Evolutionary conservation across 1,139 yeast genomes (phyloP), one percentile per base, ranked within the genome.

Genomic region (Geotrichum bryndzae): DNA sequence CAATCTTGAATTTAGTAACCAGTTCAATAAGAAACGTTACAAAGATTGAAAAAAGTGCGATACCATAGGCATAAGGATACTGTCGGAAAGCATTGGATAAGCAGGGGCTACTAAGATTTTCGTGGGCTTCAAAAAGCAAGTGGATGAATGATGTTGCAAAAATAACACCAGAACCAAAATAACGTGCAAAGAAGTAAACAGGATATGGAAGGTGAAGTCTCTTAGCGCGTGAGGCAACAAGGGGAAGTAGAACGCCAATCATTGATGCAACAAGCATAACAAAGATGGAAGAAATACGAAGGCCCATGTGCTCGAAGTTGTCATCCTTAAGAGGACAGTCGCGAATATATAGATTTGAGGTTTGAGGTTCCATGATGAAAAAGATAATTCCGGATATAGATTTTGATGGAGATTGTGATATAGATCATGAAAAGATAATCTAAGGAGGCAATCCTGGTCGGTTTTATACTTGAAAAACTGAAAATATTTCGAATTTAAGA

Each of bases 81-180:
- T 76, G 79, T 1, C 74, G 76, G 76, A 85, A 83, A 1, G 79
- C 79, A 38, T 81, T 82, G 35, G 85, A 84, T 51, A 86, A 78
- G 73, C 90, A 85, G 8, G 76, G 78, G 59, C 77, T 69, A 1
- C 81, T 74, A 61, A 86, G 76, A 1, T 79, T 77, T 50, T 84
- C 86, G 66, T 80, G 77, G 2, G 96, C 96, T 0, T 96, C 96
- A 68, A 86, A 85, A 68, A 91, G 77, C 65, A 91, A 78, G 76
- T 91, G 97, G 62, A 91, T 86, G 69, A 90, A 87, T 0, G 96
- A 92, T 1, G 97, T 91, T 1, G 96, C 94, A 11, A 90, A 80
- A 70, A 91, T 91, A 56, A 91, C 97, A 58, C 97, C 97, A 0
- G 96, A 87, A 64, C 97, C 97, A 73, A 91, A 90, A 77, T 83